A percentile compares a stretch with the other conserved stretches of the same genome.
Evolutionary conservation across 306 rosid genomes (phyloP).

Genomic region (Trifolium fragiferum): DNA sequence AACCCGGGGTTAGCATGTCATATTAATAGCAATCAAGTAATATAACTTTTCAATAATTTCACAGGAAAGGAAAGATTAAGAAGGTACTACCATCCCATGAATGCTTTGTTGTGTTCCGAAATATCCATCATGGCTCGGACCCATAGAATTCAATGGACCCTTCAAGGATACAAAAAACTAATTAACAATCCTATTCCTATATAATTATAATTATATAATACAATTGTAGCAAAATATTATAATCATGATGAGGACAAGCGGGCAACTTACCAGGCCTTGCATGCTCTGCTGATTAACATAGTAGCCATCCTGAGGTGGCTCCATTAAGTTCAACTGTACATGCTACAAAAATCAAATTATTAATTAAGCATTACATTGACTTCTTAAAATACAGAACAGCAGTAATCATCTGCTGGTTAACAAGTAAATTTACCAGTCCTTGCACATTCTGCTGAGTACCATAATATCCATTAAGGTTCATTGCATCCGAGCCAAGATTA

Average conservation of each 20-base stretch:
- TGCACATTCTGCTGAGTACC: slow-evolving; percentile 85
- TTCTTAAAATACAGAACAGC: slow-evolving; percentile 22
- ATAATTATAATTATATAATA: slow-evolving; percentile 22
- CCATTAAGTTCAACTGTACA: slow-evolving; percentile 92
- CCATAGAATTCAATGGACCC: slow-evolving; percentile 83
- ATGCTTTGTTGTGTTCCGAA: slow-evolving; percentile 79
- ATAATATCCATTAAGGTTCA: slow-evolving; percentile 75
- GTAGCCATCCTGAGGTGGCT: slow-evolving; percentile 91
- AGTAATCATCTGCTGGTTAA: slow-evolving; percentile 12
- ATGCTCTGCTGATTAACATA: slow-evolving; percentile 83
- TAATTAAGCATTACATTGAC: slow-evolving; percentile 5
- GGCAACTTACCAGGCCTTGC: slow-evolving; percentile 73
- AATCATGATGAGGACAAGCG: slow-evolving; percentile 25
- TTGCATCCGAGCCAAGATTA: slow-evolving; percentile 67
- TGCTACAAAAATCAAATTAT: slow-evolving; percentile 42
- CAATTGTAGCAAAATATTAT: slow-evolving; percentile 1
- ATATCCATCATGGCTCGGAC: slow-evolving; percentile 73
- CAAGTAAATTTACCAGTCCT: slow-evolving; percentile 71
- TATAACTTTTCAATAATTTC: slow-evolving; percentile 11
- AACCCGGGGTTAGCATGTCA: slow-evolving; percentile 32
- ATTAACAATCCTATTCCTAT: slow-evolving; percentile 20
- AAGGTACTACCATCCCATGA: slow-evolving; percentile 77
- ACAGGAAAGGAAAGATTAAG: neutral
- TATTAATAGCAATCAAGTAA: slow-evolving; percentile 3
- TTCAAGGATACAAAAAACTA: slow-evolving; percentile 44